Percentiles rank a stretch among this genome's conserved stretches.
Conservation (phyloP, 2,329 filamentous ascomycete species). For the Cucurbitaria berberidis region DNA sequence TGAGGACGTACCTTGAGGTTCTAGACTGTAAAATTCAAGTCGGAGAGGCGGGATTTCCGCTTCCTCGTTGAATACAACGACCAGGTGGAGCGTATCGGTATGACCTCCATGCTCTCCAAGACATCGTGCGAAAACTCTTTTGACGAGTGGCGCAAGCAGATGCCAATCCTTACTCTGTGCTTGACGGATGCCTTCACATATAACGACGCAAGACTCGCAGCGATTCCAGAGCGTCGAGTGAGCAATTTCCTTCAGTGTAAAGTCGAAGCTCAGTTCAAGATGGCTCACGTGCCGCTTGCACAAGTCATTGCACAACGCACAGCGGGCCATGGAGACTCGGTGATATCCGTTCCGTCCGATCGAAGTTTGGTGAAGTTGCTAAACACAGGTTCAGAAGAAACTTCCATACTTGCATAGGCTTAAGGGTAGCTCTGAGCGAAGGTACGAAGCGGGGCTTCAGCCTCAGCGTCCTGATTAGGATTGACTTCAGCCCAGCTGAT, state of each 20-base stretch:
- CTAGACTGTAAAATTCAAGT: slow-evolving; percentile 21
- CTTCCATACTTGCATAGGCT: too few relatives aligned
- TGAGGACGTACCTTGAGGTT: slow-evolving; percentile 10
- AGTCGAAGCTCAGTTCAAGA: slow-evolving; percentile 16
- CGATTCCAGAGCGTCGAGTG: slow-evolving; percentile 7
- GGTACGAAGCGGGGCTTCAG: too few relatives aligned
- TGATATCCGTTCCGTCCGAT: too few relatives aligned
- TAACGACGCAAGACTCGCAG: slow-evolving; percentile 19
- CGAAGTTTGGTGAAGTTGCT: too few relatives aligned
- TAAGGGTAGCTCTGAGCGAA: too few relatives aligned
- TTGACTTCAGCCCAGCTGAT: too few relatives aligned
- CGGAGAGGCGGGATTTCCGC: slow-evolving; percentile 3
- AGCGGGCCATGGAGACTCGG: slow-evolving; percentile 6
- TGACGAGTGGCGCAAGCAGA: slow-evolving; percentile 11
- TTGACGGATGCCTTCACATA: slow-evolving; percentile 23
- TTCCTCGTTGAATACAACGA: slow-evolving; percentile 20
- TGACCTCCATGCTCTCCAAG: background rate
- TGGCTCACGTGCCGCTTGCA: slow-evolving; percentile 10
- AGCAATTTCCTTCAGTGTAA: slow-evolving; percentile 14
- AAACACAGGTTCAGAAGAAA: too few relatives aligned
- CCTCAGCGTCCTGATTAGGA: too few relatives aligned
- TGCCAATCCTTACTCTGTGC: slow-evolving; percentile 10
- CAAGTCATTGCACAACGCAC: slow-evolving; percentile 14
- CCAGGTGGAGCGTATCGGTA: slow-evolving; percentile 12
- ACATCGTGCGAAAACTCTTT: slow-evolving; percentile 15